phyloP scores from a whole-genome alignment of 768 basidiomycete species.

The Boletellus sp. region DNA sequence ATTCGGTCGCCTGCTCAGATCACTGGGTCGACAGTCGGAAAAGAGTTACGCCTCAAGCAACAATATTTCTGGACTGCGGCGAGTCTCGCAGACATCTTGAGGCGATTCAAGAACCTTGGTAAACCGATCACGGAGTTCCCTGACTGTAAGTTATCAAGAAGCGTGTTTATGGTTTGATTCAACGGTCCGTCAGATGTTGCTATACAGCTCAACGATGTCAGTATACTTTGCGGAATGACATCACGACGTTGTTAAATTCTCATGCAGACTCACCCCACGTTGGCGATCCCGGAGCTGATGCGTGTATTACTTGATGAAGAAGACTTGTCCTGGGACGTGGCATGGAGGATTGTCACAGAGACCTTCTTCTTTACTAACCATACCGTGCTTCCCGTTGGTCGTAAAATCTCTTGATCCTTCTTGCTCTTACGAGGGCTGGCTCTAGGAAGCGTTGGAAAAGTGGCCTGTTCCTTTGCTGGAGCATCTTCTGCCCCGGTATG shows the following conservation, averaged over 20 bases:
- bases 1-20: neutral
- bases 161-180: constrained; percentile 3
- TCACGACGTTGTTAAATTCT: neutral
- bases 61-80: constrained; percentile 97
- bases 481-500: constrained; percentile 73
- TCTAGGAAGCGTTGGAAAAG: constrained; percentile 79
- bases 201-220: constrained; percentile 91
- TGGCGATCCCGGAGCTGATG: constrained; percentile 95
- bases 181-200: constrained; percentile 56
- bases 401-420: neutral
- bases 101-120: constrained; percentile 88
- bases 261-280: constrained; percentile 85
- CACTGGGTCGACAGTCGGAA: constrained; percentile 53
- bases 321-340: constrained; percentile 73
- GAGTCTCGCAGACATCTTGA: constrained; percentile 81
- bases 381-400: constrained; percentile 79
- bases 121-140: constrained; percentile 79
- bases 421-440: neutral
- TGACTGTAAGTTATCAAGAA: constrained; percentile 53
- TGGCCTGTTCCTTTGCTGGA: constrained; percentile 90
- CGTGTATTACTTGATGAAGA: constrained; percentile 91
- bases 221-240: constrained; percentile 15
- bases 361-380: constrained; percentile 97
- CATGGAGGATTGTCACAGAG: constrained; percentile 86
- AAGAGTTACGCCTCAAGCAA: constrained; percentile 88